Base-by-base conservation (phyloP, 2,329 filamentous ascomycete species). In the Clarireedia homoeocarpa region DNA sequence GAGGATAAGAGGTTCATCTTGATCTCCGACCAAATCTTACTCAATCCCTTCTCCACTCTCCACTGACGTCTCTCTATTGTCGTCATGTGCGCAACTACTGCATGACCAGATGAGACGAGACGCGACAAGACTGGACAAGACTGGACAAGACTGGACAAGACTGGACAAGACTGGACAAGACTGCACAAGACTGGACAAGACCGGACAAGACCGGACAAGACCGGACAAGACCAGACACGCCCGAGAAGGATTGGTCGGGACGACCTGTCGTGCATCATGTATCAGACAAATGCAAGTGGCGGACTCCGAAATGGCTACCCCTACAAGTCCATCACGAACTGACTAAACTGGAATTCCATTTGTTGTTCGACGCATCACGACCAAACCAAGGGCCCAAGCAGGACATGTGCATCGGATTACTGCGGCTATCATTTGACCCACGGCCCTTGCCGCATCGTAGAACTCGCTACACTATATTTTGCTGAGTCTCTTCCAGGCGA, bases 391-490 rank as follows among this genome's bases (percentile, higher is more conserved):
- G 20, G 20, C 20, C 20, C 20, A n/a, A 40, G 27, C 17, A 40
- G 20, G 24, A 20, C n/a, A 39, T 24, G 48, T 38, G 47, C 26
- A 26, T 51, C 24, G 34, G 39, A 50, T 36, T 38, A 20, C 20
- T 20, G 20, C 20, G 20, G 20, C 20, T 20, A 51, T 50, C 46
- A 55, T 42, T 38, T 50, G 53, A 55, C 27, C 38, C 39, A 50
- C 42, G 51, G 30, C 30, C 30, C 10, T 34, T 34, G 10, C 30
- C 30, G 30, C 30, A 34, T 12, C 30, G 6, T 40, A 20, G 14
- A 5, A 47, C 34, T 38, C 30, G 10, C 9, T 14, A 14, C 48
- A 54, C 34, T 55, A 50, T 55, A 55, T 55, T 50, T 50, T 50
- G 42, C 26, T 42, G 20, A 36, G 9, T 42, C 24, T 17, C 36